phyloP scores from a whole-genome alignment of 2,329 filamentous ascomycete species.

The Chaetomium sp. region DNA sequence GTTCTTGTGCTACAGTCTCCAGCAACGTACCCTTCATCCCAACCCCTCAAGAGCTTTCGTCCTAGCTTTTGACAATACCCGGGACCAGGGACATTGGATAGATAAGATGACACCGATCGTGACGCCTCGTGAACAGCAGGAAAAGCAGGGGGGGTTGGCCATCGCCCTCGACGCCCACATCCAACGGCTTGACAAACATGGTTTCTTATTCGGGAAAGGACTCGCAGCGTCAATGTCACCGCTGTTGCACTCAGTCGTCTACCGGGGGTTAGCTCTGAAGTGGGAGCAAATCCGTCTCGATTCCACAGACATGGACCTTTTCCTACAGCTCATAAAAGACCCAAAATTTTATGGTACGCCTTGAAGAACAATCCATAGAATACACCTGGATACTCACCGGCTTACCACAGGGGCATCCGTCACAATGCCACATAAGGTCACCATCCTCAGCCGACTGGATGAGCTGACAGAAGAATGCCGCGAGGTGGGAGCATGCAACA shows the following conservation, averaged over 20 bases:
- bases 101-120: no score
- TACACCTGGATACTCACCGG: neutral
- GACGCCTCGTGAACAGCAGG: no score
- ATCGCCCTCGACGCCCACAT: constrained; percentile 14
- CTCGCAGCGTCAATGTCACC: constrained; percentile 50
- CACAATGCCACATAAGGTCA: constrained; percentile 80
- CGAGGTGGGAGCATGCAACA: constrained; percentile 74
- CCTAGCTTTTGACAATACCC: no score
- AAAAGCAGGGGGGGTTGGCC: constrained; percentile 1
- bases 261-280: constrained; percentile 41
- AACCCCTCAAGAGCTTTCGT: no score
- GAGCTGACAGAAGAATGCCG: constrained; percentile 65
- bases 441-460: constrained; percentile 67
- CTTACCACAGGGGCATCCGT: constrained; percentile 54
- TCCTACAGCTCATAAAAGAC: constrained; percentile 46
- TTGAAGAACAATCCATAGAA: neutral
- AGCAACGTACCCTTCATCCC: no score
- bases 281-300: constrained; percentile 50
- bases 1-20: no score
- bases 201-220: constrained; percentile 53
- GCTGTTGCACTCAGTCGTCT: constrained; percentile 48
- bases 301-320: constrained; percentile 42
- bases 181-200: constrained; percentile 36
- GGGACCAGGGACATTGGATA: no score
- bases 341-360: constrained; percentile 55